Evolutionary conservation across 2,329 filamentous ascomycete genomes (phyloP), one percentile per base, ranked within the genome.

Genomic region (Fusarium sp.): DNA sequence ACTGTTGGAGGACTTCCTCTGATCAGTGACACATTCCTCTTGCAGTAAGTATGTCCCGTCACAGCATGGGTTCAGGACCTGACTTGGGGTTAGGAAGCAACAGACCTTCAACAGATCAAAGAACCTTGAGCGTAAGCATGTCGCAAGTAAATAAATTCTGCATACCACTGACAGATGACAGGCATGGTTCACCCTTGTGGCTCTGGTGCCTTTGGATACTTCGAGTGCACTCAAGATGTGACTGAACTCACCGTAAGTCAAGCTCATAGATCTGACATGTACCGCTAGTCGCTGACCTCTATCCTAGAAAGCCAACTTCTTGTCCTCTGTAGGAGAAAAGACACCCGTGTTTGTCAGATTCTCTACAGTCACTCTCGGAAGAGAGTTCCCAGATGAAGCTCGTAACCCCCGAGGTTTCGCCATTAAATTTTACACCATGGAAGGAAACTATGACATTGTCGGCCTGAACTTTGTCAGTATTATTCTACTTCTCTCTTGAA

Each of bases 81-180:
- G 35, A 58, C 32, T 7, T 23, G 6, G 8, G 20, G n/a, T 40
- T 20, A 40, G 60, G 15, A 65, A 65, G n/a, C 44, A 64, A 7
- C 49, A 65, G 26, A 33, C 37, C 7, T 64, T 65, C 14, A 65
- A 64, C 20, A 50, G 60, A 3, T 64, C 62, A 7, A 65, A 65
- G 42, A 63, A 57, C 4, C 27, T 65, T 2, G 62, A 65, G 10
- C 37, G 49, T 52, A 45, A 20, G 44, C 6, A 20, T 9, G 26
- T 2, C 18, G n/a, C 18, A 12, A 6, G 13, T 27, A 11, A 5
- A 6, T 18, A 15, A 5, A 15, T 6, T 17, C 8, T 12, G 0
- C 7, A 20, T 23, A 3, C 1, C 4, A 42, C 56, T 64, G 6
- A 62, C 30, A 26, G 1, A 27, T 17, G 1, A 5, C 0, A 62